Conservation (phyloP, 2,329 filamentous ascomycete species). For the Fusarium lyarnte region DNA sequence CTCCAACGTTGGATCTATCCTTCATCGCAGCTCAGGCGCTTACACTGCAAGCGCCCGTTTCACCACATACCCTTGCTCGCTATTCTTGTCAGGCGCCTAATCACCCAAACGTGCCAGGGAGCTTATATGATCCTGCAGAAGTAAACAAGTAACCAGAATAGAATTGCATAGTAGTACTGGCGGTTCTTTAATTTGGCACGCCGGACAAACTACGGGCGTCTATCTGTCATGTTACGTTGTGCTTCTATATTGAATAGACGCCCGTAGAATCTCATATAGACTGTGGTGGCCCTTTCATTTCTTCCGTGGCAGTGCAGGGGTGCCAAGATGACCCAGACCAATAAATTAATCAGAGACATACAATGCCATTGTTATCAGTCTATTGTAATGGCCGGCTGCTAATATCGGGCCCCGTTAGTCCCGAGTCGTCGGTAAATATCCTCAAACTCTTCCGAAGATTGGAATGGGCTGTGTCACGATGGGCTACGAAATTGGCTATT, state of each 20-base stretch:
- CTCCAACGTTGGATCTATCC: neutral
- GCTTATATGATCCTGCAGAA: neutral
- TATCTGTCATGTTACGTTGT: neutral
- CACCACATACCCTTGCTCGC: slow-evolving; percentile 14
- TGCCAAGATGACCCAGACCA: neutral
- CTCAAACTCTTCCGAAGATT: neutral
- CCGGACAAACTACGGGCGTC: slow-evolving; percentile 1
- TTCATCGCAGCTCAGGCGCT: slow-evolving; percentile 18
- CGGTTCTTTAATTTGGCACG: slow-evolving; percentile 12
- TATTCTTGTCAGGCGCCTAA: slow-evolving; percentile 18
- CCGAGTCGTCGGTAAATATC: slow-evolving; percentile 3
- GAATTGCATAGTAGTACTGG: neutral
- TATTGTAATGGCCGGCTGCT: neutral
- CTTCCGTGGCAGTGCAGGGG: slow-evolving; percentile 18
- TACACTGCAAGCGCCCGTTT: slow-evolving; percentile 31
- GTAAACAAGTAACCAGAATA: slow-evolving; percentile 10
- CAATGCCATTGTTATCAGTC: slow-evolving; percentile 6
- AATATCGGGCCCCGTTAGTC: slow-evolving; percentile 1
- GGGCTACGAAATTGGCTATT: slow-evolving; percentile 2
- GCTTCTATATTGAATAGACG: slow-evolving; percentile 2
- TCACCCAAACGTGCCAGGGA: neutral
- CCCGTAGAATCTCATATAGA: neutral
- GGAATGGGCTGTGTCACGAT: slow-evolving; percentile 10
- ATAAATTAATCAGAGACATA: slow-evolving; percentile 7
- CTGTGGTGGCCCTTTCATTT: neutral